These are phyloP conservation scores for Anisodus acutangulus DNA, from an alignment of 257 asterid genomes.

Conservation along the genomic window DNA sequence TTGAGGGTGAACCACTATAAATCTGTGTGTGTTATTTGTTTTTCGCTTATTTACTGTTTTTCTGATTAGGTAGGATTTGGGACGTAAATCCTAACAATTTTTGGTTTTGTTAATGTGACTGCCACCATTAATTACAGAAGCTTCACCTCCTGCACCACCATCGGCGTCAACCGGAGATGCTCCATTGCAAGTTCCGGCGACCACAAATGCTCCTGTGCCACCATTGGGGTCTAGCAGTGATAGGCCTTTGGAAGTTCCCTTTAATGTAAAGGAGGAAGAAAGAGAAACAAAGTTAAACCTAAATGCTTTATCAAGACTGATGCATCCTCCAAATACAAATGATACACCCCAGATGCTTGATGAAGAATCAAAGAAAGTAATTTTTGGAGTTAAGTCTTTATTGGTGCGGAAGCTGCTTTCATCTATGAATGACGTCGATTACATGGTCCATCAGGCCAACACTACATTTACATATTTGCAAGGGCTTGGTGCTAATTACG, in stretches of 20 bases:
- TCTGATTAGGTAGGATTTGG: too few species aligned
- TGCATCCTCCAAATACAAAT: neutral
- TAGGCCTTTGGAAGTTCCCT: slow-evolving; percentile 13
- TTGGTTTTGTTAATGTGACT: neutral
- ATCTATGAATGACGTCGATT: neutral
- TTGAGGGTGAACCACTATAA: too few species aligned
- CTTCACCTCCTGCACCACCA: neutral
- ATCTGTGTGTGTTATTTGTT: too few species aligned
- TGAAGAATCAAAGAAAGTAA: neutral
- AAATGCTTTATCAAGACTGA: slow-evolving; percentile 16
- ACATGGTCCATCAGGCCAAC: neutral
- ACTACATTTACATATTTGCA: neutral
- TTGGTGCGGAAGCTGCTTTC: slow-evolving; percentile 5
- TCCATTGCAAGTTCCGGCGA: neutral
- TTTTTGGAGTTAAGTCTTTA: neutral
- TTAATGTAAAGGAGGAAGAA: neutral
- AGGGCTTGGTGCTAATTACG: neutral
- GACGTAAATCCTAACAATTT: too few species aligned
- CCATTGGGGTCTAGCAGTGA: neutral
- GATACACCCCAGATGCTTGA: neutral
- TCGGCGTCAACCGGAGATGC: neutral
- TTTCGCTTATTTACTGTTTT: too few species aligned
- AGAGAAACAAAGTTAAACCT: slow-evolving; percentile 4
- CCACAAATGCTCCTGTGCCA: neutral
- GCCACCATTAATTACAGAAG: neutral